Evolutionary conservation across 257 asterid species (phyloP), one percentile per base, ranked within the genome.

Genomic region (Penstemon davidsonii): DNA sequence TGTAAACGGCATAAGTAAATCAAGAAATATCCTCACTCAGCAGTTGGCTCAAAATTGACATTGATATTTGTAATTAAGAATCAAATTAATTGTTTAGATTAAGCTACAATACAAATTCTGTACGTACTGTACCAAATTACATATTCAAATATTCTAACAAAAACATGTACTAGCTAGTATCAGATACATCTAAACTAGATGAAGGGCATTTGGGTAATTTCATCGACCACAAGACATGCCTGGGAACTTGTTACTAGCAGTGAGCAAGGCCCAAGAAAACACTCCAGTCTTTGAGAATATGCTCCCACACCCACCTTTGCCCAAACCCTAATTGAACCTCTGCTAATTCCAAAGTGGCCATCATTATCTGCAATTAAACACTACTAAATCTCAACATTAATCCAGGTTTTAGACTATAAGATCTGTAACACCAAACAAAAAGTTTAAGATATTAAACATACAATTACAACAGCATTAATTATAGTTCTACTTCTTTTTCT

Each of bases 231-330:
- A 38, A 57, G 73, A 73, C 81, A 72, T 55, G 79, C 74, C 87
- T 84, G 60, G 93, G 95, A 85, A 87, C 95, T 87, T 85, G 90
- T 74, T 74, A 76, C 83, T 39, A 45, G 10, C 76, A 69, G 70
- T 55, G 68, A 64, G 66, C 86, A 69, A 59, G 33, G 68, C 75
- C 86, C 80, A 74, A 76, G 79, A 79, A 69, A 55, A 52, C 73
- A 33, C 57, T n/a, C 15, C 40, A 50, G 70, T 60, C 60, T 44
- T 53, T 36, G 53, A 40, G 52, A 39, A 45, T 61, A 46, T 46
- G 65, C 54, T 57, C 8, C 4, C 47, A 7, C 55, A 6, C 33
- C 33, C 25, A 13, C 25, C 11, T 67, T 77, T 61, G 60, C 19
- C 69, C 62, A 77, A 84, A 77, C 89, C 94, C 90, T 82, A 79